Percentiles rank a stretch among this genome's conserved stretches.
These are phyloP conservation scores for Russula sp. DNA, from an alignment of 768 basidiomycete species.

Conservation along the genomic window DNA sequence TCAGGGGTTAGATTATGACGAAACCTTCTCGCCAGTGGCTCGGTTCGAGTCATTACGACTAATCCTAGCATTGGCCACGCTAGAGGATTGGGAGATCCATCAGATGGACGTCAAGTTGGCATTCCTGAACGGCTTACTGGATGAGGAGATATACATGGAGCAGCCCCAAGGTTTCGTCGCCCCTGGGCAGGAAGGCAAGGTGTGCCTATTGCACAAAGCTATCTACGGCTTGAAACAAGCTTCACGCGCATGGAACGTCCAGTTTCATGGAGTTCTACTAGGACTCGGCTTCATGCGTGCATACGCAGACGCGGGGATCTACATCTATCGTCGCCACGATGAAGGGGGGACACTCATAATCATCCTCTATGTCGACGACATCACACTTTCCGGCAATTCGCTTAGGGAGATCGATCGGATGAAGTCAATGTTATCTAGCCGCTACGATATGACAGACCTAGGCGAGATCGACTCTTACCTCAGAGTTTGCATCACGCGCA, in stretches of 20 bases:
- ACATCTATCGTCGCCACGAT: background rate
- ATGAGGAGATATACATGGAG: constrained; percentile 19
- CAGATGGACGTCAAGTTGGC: constrained; percentile 3
- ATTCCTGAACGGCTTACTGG: constrained; percentile 29
- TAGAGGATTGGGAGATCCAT: too few species aligned
- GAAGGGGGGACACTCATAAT: background rate
- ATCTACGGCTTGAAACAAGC: background rate
- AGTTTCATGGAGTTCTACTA: too few species aligned
- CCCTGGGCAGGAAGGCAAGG: background rate
- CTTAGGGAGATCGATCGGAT: too few species aligned
- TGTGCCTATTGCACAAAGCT: background rate
- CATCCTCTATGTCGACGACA: background rate
- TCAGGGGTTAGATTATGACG: constrained; percentile 27
- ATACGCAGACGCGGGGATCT: background rate
- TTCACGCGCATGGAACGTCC: too few species aligned
- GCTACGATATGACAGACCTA: too few species aligned
- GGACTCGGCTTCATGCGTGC: background rate
- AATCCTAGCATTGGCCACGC: constrained; percentile 14
- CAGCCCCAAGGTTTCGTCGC: constrained; percentile 23
- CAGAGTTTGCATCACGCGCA: too few species aligned
- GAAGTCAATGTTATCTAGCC: too few species aligned
- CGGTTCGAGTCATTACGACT: background rate
- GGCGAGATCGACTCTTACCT: too few species aligned
- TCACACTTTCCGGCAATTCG: too few species aligned
- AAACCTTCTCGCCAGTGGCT: background rate